Evolutionary conservation across 495 filamentous ascomycete species (phyloP).

Genomic region (Podospora anserina): DNA sequence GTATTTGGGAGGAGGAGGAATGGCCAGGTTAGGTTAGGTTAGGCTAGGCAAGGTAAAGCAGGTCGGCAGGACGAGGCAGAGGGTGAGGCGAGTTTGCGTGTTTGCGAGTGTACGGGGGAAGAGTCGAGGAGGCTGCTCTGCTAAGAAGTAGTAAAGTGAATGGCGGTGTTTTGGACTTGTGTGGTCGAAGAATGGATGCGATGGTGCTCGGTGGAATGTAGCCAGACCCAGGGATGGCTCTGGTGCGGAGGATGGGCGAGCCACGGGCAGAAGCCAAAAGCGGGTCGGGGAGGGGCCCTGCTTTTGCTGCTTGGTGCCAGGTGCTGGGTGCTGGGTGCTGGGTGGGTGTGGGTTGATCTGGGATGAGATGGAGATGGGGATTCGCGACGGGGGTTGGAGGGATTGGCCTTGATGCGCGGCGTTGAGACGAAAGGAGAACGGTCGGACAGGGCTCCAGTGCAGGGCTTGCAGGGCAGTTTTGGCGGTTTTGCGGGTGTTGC

Average conservation of each 20-base stretch:
- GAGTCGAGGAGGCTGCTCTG: background rate
- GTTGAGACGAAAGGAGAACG: constrained; percentile 14
- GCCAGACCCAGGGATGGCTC: constrained; percentile 9
- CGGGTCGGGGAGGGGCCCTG: constrained; percentile 21
- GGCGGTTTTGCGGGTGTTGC: background rate
- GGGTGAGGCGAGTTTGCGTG: too few relatives aligned
- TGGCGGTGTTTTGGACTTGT: background rate
- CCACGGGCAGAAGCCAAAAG: background rate
- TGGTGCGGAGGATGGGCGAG: constrained; percentile 7
- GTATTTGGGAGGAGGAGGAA: background rate
- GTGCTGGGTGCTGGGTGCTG: too few relatives aligned
- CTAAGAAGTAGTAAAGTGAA: background rate
- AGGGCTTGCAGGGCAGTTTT: background rate
- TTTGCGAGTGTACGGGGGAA: background rate
- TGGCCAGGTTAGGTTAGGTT: too few relatives aligned
- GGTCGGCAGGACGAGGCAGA: background rate
- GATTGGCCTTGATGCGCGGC: constrained; percentile 20
- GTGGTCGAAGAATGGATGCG: background rate
- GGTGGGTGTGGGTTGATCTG: background rate
- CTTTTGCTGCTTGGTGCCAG: constrained; percentile 13
- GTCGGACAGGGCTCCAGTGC: constrained; percentile 8
- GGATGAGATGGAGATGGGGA: constrained; percentile 25
- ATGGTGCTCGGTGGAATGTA: background rate
- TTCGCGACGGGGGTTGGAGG: constrained; percentile 19
- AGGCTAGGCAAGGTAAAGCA: background rate